Base-by-base conservation (phyloP, 2,329 filamentous ascomycete species). In the Macroventuria anomochaeta region DNA sequence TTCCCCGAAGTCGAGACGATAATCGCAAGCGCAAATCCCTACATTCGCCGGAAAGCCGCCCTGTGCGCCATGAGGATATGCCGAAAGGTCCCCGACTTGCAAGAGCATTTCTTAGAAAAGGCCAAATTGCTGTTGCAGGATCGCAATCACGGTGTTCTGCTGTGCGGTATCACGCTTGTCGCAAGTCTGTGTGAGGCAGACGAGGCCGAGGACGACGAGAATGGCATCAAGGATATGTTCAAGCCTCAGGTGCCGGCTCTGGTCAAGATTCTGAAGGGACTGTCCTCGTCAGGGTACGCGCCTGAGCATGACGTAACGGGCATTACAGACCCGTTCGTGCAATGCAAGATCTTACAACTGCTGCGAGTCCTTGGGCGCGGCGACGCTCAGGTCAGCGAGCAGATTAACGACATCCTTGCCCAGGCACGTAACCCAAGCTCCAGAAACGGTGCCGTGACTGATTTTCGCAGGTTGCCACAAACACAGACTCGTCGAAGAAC, bases 31-130 rank as follows among this genome's bases (percentile, higher is more conserved):
- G 88, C 92, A 46, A 99, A 99, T 75, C 95, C 95, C n/a, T 99
- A 99, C 74, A 97, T 99, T 72, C 86, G 95, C 66, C 86, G 95
- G 65, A 99, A 99, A 80, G 95, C 95, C 15, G 95, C 95, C 3
- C 83, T 99, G n/a, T 99, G 95, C 77, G 95, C 95, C 43, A 99
- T 99, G 95, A 86, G 93, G 63, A 97, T 99, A 82, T 97, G 93
- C 79, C 89, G 92, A 67, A 99, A 99, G 77, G 95, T 99, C 10
- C 95, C 96, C 5, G 95, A 99, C 74, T 79, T 99, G 47, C 91
- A 96, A 76, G 96, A 99, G 75, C 93, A 99, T 77, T 99, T 99
- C 71, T 74, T 97, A 53, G 95, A 99, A 57, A 97, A 97, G 75
- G 90, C 93, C 13, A 89, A 95, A 57, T 83, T 91, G 23, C 82